Conservation (phyloP, 495 filamentous ascomycete genomes). For the Aspergillus egyptiacus region DNA sequence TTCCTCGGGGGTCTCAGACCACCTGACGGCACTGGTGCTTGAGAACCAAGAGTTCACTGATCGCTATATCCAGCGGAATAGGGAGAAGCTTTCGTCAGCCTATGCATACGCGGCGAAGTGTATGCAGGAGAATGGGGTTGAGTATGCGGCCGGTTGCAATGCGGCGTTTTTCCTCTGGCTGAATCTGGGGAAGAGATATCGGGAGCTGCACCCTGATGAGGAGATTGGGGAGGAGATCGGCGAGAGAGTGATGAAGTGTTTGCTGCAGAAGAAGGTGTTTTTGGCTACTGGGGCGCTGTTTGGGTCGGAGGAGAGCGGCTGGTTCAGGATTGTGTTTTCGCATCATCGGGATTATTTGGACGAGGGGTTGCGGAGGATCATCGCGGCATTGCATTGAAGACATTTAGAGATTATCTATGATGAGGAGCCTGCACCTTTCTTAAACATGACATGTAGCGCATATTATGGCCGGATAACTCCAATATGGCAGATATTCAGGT, state of each 20-base stretch:
- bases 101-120: conserved; percentile 33
- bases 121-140: conserved; percentile 34
- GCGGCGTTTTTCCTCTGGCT: conserved; percentile 59
- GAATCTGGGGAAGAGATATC: conserved; percentile 42
- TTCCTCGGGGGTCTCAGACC: conserved; percentile 39
- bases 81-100: conserved; percentile 27
- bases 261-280: conserved; percentile 40
- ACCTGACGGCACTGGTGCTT: conserved; percentile 40
- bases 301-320: conserved; percentile 42
- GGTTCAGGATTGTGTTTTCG: conserved; percentile 42
- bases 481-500: no score
- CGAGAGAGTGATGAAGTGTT: conserved; percentile 23
- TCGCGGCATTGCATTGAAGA: no score
- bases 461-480: no score
- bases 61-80: conserved; percentile 39
- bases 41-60: conserved; percentile 43
- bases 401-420: no score
- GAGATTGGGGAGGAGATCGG: conserved; percentile 19
- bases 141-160: conserved; percentile 34
- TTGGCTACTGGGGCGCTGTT: conserved; percentile 39
- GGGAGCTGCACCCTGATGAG: conserved; percentile 23
- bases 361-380: neutral
- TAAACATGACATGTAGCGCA: no score
- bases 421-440: no score
- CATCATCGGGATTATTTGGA: neutral